phyloP scores from a whole-genome alignment of 2,329 filamentous ascomycete genomes.

The Calycina herbarum region DNA sequence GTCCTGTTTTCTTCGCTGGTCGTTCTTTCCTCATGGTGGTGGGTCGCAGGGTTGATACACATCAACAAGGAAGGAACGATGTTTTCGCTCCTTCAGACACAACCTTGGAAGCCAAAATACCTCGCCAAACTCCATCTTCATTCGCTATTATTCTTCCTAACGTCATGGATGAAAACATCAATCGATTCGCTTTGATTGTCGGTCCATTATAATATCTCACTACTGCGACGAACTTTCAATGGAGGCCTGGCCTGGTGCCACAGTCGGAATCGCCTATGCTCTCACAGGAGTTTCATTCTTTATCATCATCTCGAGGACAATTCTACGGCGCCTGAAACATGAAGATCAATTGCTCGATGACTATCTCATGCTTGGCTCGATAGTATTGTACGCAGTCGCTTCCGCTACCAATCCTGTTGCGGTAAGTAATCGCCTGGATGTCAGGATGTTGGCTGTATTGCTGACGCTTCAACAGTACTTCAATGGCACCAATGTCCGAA shows the following conservation, averaged over 20 bases:
- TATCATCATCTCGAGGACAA: conserved; percentile 24
- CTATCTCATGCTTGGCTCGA: conserved; percentile 25
- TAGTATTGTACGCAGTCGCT: conserved; percentile 19
- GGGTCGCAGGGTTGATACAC: too few species aligned
- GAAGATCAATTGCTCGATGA: conserved; percentile 27
- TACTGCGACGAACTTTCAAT: conserved; percentile 1
- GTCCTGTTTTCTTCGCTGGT: too few species aligned
- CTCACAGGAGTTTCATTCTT: conserved; percentile 24
- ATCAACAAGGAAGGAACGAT: too few species aligned
- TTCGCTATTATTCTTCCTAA: neutral
- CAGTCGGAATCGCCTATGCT: conserved; percentile 20
- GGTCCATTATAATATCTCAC: neutral
- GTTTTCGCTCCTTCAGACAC: too few species aligned
- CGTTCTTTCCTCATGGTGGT: too few species aligned
- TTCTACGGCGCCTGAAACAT: conserved; percentile 28
- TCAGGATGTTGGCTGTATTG: neutral
- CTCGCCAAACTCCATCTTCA: neutral
- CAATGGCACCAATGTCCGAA: conserved; percentile 22
- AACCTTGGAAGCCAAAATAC: too few species aligned
- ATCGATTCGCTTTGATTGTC: neutral
- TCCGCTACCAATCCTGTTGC: conserved; percentile 21
- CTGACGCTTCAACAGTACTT: conserved; percentile 18
- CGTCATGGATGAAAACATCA: neutral
- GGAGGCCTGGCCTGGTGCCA: conserved; percentile 12
- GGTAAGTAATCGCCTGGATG: neutral